Evolutionary conservation across 371 early-diverging fungal species (phyloP), one percentile per base, ranked within the genome.

Genomic region (Haplosporangium sp.): DNA sequence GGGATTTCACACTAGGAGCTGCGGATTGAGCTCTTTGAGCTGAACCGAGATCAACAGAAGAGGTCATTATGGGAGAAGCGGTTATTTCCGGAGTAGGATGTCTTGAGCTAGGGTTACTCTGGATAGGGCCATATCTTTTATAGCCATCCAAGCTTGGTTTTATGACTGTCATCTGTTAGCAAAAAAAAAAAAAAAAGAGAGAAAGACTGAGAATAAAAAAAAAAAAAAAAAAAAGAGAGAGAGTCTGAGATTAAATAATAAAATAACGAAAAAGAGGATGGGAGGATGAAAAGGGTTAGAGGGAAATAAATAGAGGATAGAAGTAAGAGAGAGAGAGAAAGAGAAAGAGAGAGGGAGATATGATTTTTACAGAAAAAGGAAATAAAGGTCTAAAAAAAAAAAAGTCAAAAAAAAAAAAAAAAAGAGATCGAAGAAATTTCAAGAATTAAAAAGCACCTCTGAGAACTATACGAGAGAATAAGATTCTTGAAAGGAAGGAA

Each of bases 131-230:
- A 19, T 48, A 48, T 19, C 27, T 27, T 27, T 27, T 4, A 55
- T 27, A 55, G 19, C 7, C 17, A 48, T 56, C 56, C 3, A 59
- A 17, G 6, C 45, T 61, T 11, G 45, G 61, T 45, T 61, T 61
- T 38, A 61, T 44, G 61, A 61, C 45, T 39, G 61, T 61, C 61
- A 61, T 61, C 59, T 44, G 48, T 17, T 11, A 48, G 48, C 17
- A 11, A 48, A 48, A 48, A 48, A 63, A 52, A 8, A 48, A 37
- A 50, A n/a, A 50, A 50, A 50, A 50, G 19, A 50, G 38, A 50
- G 19, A 63, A 50, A 38, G 4, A 15, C 35, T 27, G 45, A 7
- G 44, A 10, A 34, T 8, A 19, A 27, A 61, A 45, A 44, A 44
- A 11, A n/a, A 61, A 61, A 61, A 19, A 44, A 44, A 59, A 59